Conservation (phyloP, 1,284 basidiomycete genomes). For the Apiotrichum laibachii region DNA sequence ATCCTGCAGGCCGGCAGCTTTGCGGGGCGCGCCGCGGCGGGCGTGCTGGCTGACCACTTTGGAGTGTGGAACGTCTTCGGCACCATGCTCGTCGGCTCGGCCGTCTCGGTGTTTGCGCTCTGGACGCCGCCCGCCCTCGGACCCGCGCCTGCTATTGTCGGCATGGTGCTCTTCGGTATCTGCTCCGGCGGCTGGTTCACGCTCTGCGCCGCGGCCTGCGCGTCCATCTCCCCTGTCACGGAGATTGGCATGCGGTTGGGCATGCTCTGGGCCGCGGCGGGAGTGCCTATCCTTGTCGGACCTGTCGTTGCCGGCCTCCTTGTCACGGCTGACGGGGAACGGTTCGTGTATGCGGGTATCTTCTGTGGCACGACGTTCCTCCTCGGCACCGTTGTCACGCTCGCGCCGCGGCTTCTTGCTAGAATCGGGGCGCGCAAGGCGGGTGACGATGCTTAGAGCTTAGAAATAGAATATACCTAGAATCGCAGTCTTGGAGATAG, state of each 20-base stretch:
- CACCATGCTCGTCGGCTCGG: conserved; percentile 14
- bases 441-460: background rate
- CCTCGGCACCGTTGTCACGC: conserved; percentile 22
- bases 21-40: conserved; percentile 22
- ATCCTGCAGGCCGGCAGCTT: conserved; percentile 31
- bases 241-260: conserved; percentile 48
- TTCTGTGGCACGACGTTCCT: conserved; percentile 33
- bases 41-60: conserved; percentile 25
- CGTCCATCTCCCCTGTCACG: conserved; percentile 37
- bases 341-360: conserved; percentile 34
- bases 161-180: conserved; percentile 39
- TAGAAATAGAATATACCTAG: background rate
- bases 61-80: conserved; percentile 29
- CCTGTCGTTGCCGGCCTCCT: conserved; percentile 39
- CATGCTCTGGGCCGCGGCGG: conserved; percentile 42
- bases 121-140: conserved; percentile 29
- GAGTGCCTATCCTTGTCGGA: conserved; percentile 36
- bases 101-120: conserved; percentile 22
- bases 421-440: no score
- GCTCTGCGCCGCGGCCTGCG: conserved; percentile 39
- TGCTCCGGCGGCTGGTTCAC: conserved; percentile 43
- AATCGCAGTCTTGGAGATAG: no score
- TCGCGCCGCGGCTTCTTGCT: conserved; percentile 13
- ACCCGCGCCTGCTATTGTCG: conserved; percentile 30
- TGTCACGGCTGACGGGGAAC: conserved; percentile 19